These are phyloP conservation scores for Acacia concinna DNA, from an alignment of 331 rosid genomes.

Conservation along the genomic window DNA sequence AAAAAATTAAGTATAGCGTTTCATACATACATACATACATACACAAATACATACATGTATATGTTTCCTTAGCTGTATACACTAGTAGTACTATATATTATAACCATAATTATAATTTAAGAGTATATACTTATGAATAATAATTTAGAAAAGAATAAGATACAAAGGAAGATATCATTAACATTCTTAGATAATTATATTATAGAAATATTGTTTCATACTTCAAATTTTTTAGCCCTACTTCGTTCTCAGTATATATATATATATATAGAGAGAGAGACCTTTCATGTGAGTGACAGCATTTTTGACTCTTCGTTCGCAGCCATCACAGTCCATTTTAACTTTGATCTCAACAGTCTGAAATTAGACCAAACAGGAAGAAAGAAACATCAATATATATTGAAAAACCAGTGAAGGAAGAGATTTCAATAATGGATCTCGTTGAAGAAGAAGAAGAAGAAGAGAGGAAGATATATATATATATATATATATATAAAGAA, in stretches of 20 bases:
- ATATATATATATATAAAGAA: not conserved
- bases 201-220: not conserved
- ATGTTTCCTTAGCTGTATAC: not conserved
- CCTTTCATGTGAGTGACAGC: slow-evolving; percentile 78
- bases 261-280: slow-evolving; percentile 26
- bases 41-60: no score
- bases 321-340: slow-evolving; percentile 91
- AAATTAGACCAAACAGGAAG: not conserved
- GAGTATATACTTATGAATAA: not conserved
- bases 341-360: slow-evolving; percentile 85
- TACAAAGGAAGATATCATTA: not conserved
- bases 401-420: not conserved
- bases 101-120: not conserved
- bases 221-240: not conserved
- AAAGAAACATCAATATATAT: not conserved
- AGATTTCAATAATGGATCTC: not conserved
- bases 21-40: no score
- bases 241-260: not conserved
- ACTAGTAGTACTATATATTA: not conserved
- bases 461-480: not conserved
- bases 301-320: slow-evolving; percentile 77
- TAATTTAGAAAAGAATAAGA: not conserved
- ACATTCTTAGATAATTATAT: not conserved
- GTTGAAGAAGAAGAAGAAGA: not conserved
- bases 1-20: not conserved